A percentile compares a stretch with the other conserved stretches of the same genome.
phyloP scores from a whole-genome alignment of 257 asterid genomes.

The Nemophila menziesii region DNA sequence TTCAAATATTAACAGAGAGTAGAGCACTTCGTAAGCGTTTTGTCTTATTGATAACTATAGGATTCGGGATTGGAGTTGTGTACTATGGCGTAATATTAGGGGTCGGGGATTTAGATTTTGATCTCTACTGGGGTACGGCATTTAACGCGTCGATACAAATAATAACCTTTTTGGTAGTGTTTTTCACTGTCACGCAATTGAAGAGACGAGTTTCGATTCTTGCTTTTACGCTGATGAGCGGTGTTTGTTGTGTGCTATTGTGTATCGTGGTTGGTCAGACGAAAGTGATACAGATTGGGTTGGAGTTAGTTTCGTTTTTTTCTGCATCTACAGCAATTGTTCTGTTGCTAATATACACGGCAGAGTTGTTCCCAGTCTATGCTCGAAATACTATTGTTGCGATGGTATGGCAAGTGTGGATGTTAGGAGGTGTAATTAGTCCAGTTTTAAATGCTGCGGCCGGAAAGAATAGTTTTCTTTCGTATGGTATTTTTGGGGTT shows the following conservation, averaged over 20 bases:
- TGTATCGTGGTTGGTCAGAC: too few relatives aligned
- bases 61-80: slow-evolving; percentile 27
- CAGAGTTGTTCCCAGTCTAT: slow-evolving; percentile 18
- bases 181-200: slow-evolving; percentile 16
- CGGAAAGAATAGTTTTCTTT: slow-evolving; percentile 11
- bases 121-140: slow-evolving; percentile 24
- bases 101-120: slow-evolving; percentile 21
- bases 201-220: slow-evolving; percentile 18
- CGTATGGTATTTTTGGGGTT: slow-evolving; percentile 16
- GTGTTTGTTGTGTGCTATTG: too few relatives aligned
- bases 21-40: slow-evolving; percentile 8
- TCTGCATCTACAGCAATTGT: slow-evolving; percentile 11
- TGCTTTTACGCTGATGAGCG: slow-evolving; percentile 18
- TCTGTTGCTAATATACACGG: slow-evolving; percentile 18
- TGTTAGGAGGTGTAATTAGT: slow-evolving; percentile 22
- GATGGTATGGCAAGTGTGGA: slow-evolving; percentile 16
- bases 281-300: slow-evolving; percentile 18
- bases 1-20: slow-evolving; percentile 7
- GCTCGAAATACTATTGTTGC: slow-evolving; percentile 20
- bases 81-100: slow-evolving; percentile 38
- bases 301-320: slow-evolving; percentile 20
- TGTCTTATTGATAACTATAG: slow-evolving; percentile 3
- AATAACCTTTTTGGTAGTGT: slow-evolving; percentile 14
- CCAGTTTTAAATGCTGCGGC: slow-evolving; percentile 20
- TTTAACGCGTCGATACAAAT: slow-evolving; percentile 25